Percentiles rank a stretch among this genome's conserved stretches.
These are phyloP conservation scores for Aphanomyces stellatus DNA, from an alignment of 352 stramenopile genomes.

Conservation along the genomic window DNA sequence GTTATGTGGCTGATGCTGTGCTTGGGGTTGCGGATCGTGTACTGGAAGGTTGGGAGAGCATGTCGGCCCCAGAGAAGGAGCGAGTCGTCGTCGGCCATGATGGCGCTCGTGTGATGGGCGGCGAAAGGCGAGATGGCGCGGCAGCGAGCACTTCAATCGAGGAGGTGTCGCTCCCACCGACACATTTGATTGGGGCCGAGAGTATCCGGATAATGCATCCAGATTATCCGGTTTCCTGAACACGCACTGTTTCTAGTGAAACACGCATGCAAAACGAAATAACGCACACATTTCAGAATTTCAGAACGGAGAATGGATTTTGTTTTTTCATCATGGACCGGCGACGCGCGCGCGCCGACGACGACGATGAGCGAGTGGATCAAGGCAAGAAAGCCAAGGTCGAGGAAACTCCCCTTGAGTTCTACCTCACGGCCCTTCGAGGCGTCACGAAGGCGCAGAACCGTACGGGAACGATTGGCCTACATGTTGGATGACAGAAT, in stretches of 20 bases:
- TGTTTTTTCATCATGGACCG: no score
- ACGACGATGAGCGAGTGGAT: not conserved
- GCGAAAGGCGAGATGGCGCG: no score
- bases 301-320: not conserved
- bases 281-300: not conserved
- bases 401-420: slow-evolving; percentile 9
- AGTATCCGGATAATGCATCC: no score
- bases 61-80: slow-evolving; percentile 10
- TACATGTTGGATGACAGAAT: not conserved
- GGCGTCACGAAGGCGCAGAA: slow-evolving; percentile 34
- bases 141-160: no score
- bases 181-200: no score
- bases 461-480: slow-evolving; percentile 24
- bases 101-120: no score
- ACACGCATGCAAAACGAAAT: not conserved
- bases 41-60: not conserved
- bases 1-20: not conserved
- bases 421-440: slow-evolving; percentile 35
- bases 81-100: not conserved
- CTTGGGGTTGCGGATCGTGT: not conserved
- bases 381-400: not conserved
- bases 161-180: no score
- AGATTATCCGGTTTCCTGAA: not conserved
- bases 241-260: not conserved
- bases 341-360: not conserved